phyloP scores from a whole-genome alignment of 768 basidiomycete genomes.

The Rhizopogon roseolus region DNA sequence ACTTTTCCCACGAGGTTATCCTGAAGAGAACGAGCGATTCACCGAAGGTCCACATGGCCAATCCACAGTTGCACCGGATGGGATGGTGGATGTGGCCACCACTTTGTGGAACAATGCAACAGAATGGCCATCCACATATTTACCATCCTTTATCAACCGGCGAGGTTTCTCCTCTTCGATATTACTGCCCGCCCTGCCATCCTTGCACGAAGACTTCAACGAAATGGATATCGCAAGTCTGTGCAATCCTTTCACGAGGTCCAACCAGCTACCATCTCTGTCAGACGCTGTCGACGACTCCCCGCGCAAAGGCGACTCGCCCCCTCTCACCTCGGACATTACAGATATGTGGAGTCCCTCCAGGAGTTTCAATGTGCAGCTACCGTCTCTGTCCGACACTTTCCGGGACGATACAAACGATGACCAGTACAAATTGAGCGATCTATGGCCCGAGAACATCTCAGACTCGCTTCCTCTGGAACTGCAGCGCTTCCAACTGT shows the following conservation, averaged over 20 bases:
- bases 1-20: background rate
- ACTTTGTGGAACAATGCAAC: background rate
- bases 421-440: slow-evolving; percentile 6
- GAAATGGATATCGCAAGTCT: too few relatives aligned
- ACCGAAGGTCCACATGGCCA: slow-evolving; percentile 25
- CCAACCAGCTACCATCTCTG: too few relatives aligned
- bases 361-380: background rate
- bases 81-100: background rate
- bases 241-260: too few relatives aligned
- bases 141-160: background rate
- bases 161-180: background rate
- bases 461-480: slow-evolving; percentile 16
- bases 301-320: background rate
- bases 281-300: too few relatives aligned
- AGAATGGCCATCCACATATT: background rate
- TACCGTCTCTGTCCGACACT: slow-evolving; percentile 15
- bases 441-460: background rate
- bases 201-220: background rate
- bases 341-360: background rate
- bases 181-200: background rate
- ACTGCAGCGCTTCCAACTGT: slow-evolving; percentile 16
- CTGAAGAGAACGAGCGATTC: slow-evolving; percentile 10
- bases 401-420: slow-evolving; percentile 15
- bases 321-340: background rate
- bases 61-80: background rate